Evolutionary conservation across 495 filamentous ascomycete species (phyloP).

Genomic region (Penicillium bialowiezense): DNA sequence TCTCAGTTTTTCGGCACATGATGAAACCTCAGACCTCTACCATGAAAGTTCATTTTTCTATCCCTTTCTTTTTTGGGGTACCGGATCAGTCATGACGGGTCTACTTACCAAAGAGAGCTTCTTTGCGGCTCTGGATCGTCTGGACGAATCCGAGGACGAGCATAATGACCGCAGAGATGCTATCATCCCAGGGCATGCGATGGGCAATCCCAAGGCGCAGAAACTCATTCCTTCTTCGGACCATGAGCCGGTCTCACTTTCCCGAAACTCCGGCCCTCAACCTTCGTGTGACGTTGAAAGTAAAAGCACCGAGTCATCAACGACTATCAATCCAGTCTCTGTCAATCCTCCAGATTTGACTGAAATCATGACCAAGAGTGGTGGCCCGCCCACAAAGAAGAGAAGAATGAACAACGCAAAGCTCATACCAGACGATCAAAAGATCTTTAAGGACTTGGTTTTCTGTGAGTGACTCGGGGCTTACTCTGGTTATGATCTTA

Average conservation of each 20-base stretch:
- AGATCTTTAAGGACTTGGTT: slow-evolving; percentile 61
- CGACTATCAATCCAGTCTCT: too few relatives aligned
- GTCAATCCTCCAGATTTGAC: too few relatives aligned
- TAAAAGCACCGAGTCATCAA: too few relatives aligned
- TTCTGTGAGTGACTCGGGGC: slow-evolving; percentile 51
- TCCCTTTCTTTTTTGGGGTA: slow-evolving; percentile 4
- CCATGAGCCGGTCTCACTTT: too few relatives aligned
- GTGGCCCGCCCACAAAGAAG: slow-evolving; percentile 21
- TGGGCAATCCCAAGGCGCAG: too few relatives aligned
- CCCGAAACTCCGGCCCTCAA: slow-evolving; percentile 15
- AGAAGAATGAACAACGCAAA: slow-evolving; percentile 29
- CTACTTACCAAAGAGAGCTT: slow-evolving; percentile 37
- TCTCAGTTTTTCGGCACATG: too few relatives aligned
- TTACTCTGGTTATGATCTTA: neutral
- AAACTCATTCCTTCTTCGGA: neutral
- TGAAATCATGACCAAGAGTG: slow-evolving; percentile 2
- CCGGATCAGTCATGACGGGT: slow-evolving; percentile 22
- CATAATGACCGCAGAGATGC: too few relatives aligned
- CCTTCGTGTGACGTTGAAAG: slow-evolving; percentile 2
- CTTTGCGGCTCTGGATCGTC: slow-evolving; percentile 44
- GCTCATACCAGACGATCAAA: slow-evolving; percentile 53
- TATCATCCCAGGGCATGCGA: too few relatives aligned
- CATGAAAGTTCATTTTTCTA: too few relatives aligned
- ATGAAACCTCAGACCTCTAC: too few relatives aligned
- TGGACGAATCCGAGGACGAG: slow-evolving; percentile 43